Conservation (phyloP, 2,329 filamentous ascomycete genomes). For the Diaporthe aspalathi region DNA sequence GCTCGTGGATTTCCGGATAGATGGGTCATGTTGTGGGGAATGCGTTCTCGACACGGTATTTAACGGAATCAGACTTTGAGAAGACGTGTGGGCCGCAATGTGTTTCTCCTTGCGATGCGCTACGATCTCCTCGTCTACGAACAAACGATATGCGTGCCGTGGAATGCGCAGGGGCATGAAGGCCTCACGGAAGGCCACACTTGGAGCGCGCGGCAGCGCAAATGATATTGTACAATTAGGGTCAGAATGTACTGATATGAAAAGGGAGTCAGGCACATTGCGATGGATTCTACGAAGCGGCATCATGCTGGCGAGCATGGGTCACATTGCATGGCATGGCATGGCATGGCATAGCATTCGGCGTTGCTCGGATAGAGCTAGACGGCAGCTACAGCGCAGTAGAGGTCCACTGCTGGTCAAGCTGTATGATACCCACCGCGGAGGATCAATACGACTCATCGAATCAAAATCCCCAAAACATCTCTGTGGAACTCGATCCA, state of each 20-base stretch:
- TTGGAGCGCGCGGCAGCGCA: not conserved
- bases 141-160: not conserved
- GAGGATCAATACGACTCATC: too few relatives aligned
- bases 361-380: conserved; percentile 18
- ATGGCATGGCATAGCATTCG: not conserved
- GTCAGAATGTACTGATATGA: not conserved
- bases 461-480: too few relatives aligned
- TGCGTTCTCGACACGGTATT: not conserved
- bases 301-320: conserved; percentile 4
- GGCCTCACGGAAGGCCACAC: not conserved
- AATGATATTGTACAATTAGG: not conserved
- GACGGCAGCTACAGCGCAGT: not conserved
- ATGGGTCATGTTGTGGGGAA: not conserved
- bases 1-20: not conserved
- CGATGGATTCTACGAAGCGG: not conserved
- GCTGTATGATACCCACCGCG: too few relatives aligned
- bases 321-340: conserved; percentile 15
- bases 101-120: too few relatives aligned
- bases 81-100: not conserved
- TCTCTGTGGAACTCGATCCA: too few relatives aligned
- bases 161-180: not conserved
- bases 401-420: too few relatives aligned
- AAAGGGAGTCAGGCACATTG: not conserved
- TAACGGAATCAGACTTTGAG: not conserved
- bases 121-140: too few relatives aligned